Percentiles rank a stretch among this genome's conserved stretches.
Conservation (phyloP, 176 grass and related monocot genomes). For the Oropetium thomaeum region DNA sequence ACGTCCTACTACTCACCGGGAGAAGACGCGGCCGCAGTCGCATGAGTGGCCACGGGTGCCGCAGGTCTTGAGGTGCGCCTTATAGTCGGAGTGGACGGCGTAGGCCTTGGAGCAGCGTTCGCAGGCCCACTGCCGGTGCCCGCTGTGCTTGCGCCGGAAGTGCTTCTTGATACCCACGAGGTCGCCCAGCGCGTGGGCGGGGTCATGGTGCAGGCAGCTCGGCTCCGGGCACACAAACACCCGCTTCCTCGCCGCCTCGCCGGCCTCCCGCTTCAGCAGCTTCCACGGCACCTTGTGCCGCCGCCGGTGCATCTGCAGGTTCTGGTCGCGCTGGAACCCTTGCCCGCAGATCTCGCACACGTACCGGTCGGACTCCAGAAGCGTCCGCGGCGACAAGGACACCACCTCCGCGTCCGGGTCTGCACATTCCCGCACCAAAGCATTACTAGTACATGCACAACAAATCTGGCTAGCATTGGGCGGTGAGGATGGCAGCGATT, state of each 20-base stretch:
- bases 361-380: slow-evolving; percentile 96
- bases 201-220: slow-evolving; percentile 92
- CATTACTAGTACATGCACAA: neutral
- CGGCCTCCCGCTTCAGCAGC: slow-evolving; percentile 87
- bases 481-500: neutral
- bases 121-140: slow-evolving; percentile 90
- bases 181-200: slow-evolving; percentile 85
- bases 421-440: slow-evolving; percentile 4
- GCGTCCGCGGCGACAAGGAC: slow-evolving; percentile 84
- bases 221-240: slow-evolving; percentile 98
- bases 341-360: slow-evolving; percentile 99
- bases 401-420: slow-evolving; percentile 99
- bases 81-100: slow-evolving; percentile 98
- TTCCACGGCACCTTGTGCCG: slow-evolving; percentile 99
- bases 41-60: slow-evolving; percentile 95
- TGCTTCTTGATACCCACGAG: slow-evolving; percentile 99
- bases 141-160: slow-evolving; percentile 97
- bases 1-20: slow-evolving; percentile 46
- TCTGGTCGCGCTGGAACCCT: slow-evolving; percentile 99
- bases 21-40: slow-evolving; percentile 98
- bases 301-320: slow-evolving; percentile 99
- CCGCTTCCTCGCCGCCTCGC: slow-evolving; percentile 73
- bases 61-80: slow-evolving; percentile 99
- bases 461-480: neutral
- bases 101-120: slow-evolving; percentile 89